Conservation (phyloP, 2,329 filamentous ascomycete genomes). For the Fusarium tjaetaba region DNA sequence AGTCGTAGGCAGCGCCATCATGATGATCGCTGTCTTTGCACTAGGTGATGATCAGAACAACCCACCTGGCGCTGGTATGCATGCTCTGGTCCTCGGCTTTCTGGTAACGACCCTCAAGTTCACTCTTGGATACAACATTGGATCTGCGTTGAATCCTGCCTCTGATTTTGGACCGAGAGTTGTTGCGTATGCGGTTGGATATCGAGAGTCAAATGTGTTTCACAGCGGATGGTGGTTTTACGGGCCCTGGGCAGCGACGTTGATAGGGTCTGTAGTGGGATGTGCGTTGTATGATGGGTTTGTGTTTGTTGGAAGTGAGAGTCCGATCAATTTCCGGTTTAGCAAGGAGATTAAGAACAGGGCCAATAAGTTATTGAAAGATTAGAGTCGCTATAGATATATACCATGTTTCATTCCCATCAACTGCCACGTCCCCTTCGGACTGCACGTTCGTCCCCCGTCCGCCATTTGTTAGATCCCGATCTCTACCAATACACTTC, state of each 20-base stretch:
- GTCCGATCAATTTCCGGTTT: constrained; percentile 18
- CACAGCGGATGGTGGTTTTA: constrained; percentile 44
- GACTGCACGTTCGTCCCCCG: no score
- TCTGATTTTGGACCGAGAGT: constrained; percentile 51
- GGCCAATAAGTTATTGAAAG: neutral
- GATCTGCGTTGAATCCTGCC: constrained; percentile 51
- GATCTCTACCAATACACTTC: no score
- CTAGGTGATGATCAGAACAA: constrained; percentile 52
- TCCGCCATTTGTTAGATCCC: neutral
- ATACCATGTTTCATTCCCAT: neutral
- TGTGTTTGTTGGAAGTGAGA: constrained; percentile 31
- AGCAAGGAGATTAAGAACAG: neutral
- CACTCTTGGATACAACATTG: constrained; percentile 50
- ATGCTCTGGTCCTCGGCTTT: constrained; percentile 50
- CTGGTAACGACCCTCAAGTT: constrained; percentile 50
- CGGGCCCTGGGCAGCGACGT: constrained; percentile 23
- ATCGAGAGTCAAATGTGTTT: constrained; percentile 43
- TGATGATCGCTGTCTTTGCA: constrained; percentile 51
- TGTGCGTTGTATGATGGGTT: constrained; percentile 25
- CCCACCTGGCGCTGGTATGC: constrained; percentile 50
- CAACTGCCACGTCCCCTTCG: no score
- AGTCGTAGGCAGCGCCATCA: constrained; percentile 48
- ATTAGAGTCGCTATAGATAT: neutral
- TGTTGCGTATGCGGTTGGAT: constrained; percentile 47
- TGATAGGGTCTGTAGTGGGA: constrained; percentile 11